A percentile compares a stretch with the other conserved stretches of the same genome.
These are phyloP conservation scores for Phytopythium vexans DNA, from an alignment of 352 stramenopile genomes.

Conservation along the genomic window DNA sequence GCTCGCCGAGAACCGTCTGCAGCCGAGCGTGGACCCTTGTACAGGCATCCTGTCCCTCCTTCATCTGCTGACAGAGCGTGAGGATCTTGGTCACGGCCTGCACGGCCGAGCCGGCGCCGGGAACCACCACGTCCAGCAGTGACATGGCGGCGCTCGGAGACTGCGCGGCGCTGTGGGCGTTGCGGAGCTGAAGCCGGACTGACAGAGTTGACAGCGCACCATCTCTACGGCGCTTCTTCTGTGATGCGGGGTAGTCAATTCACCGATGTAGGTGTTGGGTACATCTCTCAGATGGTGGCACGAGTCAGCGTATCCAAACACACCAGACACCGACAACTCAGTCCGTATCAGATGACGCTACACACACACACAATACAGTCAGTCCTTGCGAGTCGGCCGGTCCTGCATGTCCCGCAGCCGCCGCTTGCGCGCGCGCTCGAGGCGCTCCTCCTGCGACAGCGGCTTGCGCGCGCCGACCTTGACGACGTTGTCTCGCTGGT, in stretches of 20 bases:
- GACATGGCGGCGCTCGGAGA: too few species aligned
- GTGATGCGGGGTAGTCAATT: too few species aligned
- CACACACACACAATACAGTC: not conserved
- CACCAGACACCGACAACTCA: conserved; percentile 2
- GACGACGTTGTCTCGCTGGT: conserved; percentile 52
- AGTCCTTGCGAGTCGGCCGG: conserved; percentile 55
- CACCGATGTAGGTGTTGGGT: too few species aligned
- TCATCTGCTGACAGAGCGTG: conserved; percentile 10
- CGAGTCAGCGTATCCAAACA: not conserved
- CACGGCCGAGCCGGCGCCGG: conserved; percentile 4
- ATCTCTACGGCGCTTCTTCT: too few species aligned
- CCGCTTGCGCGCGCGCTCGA: conserved; percentile 60
- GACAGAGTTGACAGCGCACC: too few species aligned
- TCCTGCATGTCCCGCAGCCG: conserved; percentile 69
- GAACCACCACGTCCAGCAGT: conserved; percentile 6
- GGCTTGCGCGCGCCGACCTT: conserved; percentile 51
- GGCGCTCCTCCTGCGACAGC: conserved; percentile 62
- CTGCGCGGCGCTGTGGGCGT: too few species aligned
- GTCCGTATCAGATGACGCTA: not conserved
- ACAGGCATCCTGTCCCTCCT: conserved; percentile 10
- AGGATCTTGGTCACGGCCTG: conserved; percentile 5
- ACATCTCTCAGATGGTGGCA: conserved; percentile 1
- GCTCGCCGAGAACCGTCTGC: conserved; percentile 1
- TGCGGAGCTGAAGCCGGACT: too few species aligned
- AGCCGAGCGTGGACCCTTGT: conserved; percentile 8